Evolutionary conservation across 2,329 filamentous ascomycete species (phyloP).

Genomic region (Paraphaeosphaeria minitans): DNA sequence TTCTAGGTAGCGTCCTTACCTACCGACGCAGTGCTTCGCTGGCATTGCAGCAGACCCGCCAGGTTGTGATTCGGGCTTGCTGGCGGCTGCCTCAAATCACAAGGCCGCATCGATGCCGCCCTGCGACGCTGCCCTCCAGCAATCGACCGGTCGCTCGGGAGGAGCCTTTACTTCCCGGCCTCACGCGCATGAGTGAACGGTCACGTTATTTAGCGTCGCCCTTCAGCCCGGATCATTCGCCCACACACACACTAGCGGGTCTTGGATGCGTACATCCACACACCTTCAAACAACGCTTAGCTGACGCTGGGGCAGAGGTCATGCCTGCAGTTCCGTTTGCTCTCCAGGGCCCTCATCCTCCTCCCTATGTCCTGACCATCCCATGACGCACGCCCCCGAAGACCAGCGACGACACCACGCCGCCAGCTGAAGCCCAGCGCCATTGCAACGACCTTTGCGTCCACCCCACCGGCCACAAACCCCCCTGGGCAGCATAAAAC

Average conservation of each 20-base stretch:
- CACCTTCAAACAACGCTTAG: constrained; percentile 43
- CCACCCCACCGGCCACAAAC: constrained; percentile 34
- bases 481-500: constrained; percentile 28
- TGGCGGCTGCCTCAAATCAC: constrained; percentile 34
- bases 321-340: constrained; percentile 36
- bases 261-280: constrained; percentile 25
- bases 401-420: constrained; percentile 35
- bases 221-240: constrained; percentile 3
- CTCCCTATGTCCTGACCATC: constrained; percentile 18
- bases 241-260: constrained; percentile 16
- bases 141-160: constrained; percentile 42
- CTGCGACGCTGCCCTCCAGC: constrained; percentile 30
- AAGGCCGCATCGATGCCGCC: constrained; percentile 24
- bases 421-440: constrained; percentile 30
- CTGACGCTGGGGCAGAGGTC: constrained; percentile 42
- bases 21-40: constrained; percentile 42
- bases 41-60: constrained; percentile 37
- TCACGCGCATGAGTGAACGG: constrained; percentile 24
- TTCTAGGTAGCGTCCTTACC: constrained; percentile 40
- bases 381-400: constrained; percentile 25
- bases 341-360: constrained; percentile 33
- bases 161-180: constrained; percentile 29
- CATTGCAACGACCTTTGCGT: constrained; percentile 27
- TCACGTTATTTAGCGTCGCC: constrained; percentile 32
- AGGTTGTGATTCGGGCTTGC: constrained; percentile 30